These are phyloP conservation scores for Halophytophthora batemanensis DNA, from an alignment of 352 stramenopile genomes.

Conservation along the genomic window DNA sequence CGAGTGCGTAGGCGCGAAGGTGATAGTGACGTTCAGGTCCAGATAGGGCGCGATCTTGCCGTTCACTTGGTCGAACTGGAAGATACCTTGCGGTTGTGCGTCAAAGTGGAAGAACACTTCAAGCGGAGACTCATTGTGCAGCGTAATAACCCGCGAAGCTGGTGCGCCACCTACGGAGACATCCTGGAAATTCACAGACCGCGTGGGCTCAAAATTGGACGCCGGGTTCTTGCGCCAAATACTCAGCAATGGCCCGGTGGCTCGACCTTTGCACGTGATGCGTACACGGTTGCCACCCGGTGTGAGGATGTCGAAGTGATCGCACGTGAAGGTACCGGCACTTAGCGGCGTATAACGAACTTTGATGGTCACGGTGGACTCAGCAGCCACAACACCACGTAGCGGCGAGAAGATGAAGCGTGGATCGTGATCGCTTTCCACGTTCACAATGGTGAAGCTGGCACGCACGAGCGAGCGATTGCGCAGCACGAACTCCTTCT, in stretches of 20 bases:
- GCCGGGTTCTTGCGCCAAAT: conserved; percentile 83
- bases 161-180: conserved; percentile 52
- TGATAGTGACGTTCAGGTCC: conserved; percentile 79
- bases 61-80: conserved; percentile 77
- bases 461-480: conserved; percentile 91
- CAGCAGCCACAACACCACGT: conserved; percentile 64
- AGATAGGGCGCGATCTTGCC: conserved; percentile 80
- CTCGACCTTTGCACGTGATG: conserved; percentile 70
- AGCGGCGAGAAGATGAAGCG: conserved; percentile 84
- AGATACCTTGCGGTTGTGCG: conserved; percentile 68
- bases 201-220: conserved; percentile 64
- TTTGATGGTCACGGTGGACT: conserved; percentile 64
- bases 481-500: conserved; percentile 82
- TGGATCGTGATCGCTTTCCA: conserved; percentile 84
- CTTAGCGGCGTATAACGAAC: conserved; percentile 81
- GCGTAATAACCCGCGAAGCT: conserved; percentile 68
- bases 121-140: conserved; percentile 78
- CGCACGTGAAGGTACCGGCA: conserved; percentile 85
- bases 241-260: conserved; percentile 55
- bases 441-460: conserved; percentile 59
- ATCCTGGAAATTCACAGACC: conserved; percentile 90
- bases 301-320: conserved; percentile 89
- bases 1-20: conserved; percentile 65
- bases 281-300: conserved; percentile 83
- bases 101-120: conserved; percentile 81